Conservation (phyloP, 129 eudicot species). For the Dittrichia graveolens region DNA sequence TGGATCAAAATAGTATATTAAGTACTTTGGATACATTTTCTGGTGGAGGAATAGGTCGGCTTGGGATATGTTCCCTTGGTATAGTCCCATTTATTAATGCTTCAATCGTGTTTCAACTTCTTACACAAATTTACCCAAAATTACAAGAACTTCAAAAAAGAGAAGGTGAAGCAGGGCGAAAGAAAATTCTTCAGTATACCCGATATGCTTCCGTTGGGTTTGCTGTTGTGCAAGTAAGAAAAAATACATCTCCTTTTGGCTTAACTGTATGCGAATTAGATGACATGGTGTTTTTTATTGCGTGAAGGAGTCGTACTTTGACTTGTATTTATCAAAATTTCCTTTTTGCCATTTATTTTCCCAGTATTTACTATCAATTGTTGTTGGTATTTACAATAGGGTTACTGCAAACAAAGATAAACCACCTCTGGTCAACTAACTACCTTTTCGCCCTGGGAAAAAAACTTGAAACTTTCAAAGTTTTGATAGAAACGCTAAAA, state of each 20-base stretch:
- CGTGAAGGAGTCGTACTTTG: too few species aligned
- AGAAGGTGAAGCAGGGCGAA: constrained; percentile 98
- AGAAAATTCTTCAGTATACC: constrained; percentile 90
- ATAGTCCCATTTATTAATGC: constrained; percentile 98
- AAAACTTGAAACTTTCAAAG: neutral
- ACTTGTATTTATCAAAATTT: neutral
- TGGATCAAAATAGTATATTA: constrained; percentile 83
- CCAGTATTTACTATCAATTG: neutral
- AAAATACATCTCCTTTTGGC: neutral
- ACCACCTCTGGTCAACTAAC: neutral
- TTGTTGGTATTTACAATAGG: neutral
- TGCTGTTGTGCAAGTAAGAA: constrained; percentile 88
- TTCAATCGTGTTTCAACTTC: constrained; percentile 95
- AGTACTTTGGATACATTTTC: constrained; percentile 96
- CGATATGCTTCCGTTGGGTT: constrained; percentile 99
- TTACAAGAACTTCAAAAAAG: constrained; percentile 96
- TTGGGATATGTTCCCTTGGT: constrained; percentile 97
- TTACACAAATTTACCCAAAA: constrained; percentile 90
- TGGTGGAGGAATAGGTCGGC: constrained; percentile 98
- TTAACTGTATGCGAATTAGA: neutral
- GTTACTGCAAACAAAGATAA: neutral
- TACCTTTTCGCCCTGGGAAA: neutral
- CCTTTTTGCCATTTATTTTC: neutral
- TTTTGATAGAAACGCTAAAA: neutral
- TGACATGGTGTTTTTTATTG: neutral